These are phyloP conservation scores for Umbelopsis sp. DNA, from an alignment of 192 early-diverging fungal species.

Conservation along the genomic window DNA sequence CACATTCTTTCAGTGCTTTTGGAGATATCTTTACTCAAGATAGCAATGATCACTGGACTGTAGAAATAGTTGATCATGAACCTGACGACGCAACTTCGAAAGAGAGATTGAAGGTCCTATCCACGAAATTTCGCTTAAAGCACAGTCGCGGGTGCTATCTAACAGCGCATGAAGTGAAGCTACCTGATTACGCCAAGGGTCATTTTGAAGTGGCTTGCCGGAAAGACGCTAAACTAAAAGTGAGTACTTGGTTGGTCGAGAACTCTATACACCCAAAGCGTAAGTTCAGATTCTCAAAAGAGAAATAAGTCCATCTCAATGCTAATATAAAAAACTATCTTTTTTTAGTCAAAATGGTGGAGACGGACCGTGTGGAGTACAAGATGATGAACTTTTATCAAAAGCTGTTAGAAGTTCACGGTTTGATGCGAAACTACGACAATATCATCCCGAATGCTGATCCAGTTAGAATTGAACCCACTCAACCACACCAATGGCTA, in stretches of 20 bases:
- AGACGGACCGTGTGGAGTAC: background rate
- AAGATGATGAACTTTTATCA: background rate
- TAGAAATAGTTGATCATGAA: constrained; percentile 71
- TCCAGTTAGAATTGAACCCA: background rate
- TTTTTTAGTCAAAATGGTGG: background rate
- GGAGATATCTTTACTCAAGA: constrained; percentile 74
- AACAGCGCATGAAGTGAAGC: constrained; percentile 72
- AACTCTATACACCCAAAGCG: constrained; percentile 7
- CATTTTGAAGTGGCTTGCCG: constrained; percentile 93
- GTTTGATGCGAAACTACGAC: constrained; percentile 27
- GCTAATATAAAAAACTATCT: background rate
- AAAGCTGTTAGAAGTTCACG: constrained; percentile 24
- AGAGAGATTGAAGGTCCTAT: constrained; percentile 56
- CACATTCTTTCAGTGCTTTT: constrained; percentile 48
- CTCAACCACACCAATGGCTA: background rate
- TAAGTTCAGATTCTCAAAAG: background rate
- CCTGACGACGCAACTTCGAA: constrained; percentile 49
- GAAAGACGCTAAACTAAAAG: background rate
- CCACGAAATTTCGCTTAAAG: constrained; percentile 74
- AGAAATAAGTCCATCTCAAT: too few species aligned
- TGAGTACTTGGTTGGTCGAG: constrained; percentile 5
- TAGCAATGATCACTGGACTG: constrained; percentile 85
- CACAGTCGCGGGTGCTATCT: constrained; percentile 80
- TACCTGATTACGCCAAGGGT: constrained; percentile 85
- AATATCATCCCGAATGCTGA: background rate